Evolutionary conservation across 2,329 filamentous ascomycete species (phyloP), one percentile per base, ranked within the genome.

Genomic region (Colletotrichum musicola): DNA sequence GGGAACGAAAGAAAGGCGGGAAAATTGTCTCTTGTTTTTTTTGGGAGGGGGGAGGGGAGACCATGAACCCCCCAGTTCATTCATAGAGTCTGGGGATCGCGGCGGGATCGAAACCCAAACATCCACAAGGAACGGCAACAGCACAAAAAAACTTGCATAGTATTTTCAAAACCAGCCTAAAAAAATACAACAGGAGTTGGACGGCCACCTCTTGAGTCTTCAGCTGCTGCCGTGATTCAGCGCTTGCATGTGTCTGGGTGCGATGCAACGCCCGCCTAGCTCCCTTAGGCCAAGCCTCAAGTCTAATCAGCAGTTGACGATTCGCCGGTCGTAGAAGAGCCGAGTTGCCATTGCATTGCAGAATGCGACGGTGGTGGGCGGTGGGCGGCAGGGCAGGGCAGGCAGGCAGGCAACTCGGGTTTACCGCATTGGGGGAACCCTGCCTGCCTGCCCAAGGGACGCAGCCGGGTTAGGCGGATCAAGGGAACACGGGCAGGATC

Each of bases 381-480:
- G 57, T 22, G 20, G 57, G 47, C 57, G 25, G 22, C 42, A 18
- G 18, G 16, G 44, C 44, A 47, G 44, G 57, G 44, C 46, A n/a
- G 42, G 14, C 44, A 27, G 30, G 30, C 30, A 35, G 30, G 47
- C 12, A 14, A 14, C 40, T 62, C 42, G 63, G 63, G 58, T 56
- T 38, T 62, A 38, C 42, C 50, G 51, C 64, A 5, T 22, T 51
- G 30, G 57, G 57, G 20, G 30, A 9, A 10, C 30, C 30, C 30
- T 35, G 30, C 30, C 30, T 7, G 30, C 30, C 30, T 35, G 10
- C 30, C n/a, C 25, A 58, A 54, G 25, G 20, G 16, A 12, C 49
- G 38, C 30, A 35, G 51, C 51, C 64, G 51, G 59, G 22, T 62
- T 57, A 30, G 18, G 51, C 64, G 64, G 64, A 56, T 51, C 64